Percentiles rank a stretch among this genome's conserved stretches.
These are phyloP conservation scores for Begonia masoniana DNA, from an alignment of 306 rosid species.

Conservation along the genomic window DNA sequence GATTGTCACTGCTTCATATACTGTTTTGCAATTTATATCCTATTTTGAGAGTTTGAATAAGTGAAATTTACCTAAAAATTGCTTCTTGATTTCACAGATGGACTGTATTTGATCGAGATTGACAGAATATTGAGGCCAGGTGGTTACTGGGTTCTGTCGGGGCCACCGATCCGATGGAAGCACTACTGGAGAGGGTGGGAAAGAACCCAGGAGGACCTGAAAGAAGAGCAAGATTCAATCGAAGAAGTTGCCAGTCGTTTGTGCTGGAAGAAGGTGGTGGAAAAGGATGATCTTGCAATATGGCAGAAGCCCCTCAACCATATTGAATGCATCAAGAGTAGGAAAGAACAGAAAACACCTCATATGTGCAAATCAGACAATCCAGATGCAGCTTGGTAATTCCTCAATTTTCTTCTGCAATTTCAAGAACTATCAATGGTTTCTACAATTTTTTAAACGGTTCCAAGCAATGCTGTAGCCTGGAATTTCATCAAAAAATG, in stretches of 20 bases:
- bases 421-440: too few species aligned
- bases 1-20: too few species aligned
- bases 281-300: conserved; percentile 62
- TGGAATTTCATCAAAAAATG: conserved; percentile 1
- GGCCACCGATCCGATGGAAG: conserved; percentile 90
- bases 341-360: conserved; percentile 44
- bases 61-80: too few species aligned
- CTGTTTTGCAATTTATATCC: too few species aligned
- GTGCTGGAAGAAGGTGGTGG: conserved; percentile 79
- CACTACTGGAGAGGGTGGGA: conserved; percentile 90
- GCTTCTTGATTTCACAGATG: conserved; percentile 32
- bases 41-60: too few species aligned
- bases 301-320: conserved; percentile 91
- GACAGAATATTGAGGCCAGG: conserved; percentile 92
- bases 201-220: conserved; percentile 71
- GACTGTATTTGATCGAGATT: conserved; percentile 71
- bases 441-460: too few species aligned
- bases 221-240: conserved; percentile 65
- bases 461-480: too few species aligned
- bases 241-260: conserved; percentile 55
- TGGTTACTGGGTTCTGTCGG: conserved; percentile 95
- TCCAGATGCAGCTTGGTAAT: conserved; percentile 68
- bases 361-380: conserved; percentile 70
- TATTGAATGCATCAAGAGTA: conserved; percentile 42
- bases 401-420: not conserved